Conservation (phyloP, 345 rosid genomes). For the Corchorus capsularis region DNA sequence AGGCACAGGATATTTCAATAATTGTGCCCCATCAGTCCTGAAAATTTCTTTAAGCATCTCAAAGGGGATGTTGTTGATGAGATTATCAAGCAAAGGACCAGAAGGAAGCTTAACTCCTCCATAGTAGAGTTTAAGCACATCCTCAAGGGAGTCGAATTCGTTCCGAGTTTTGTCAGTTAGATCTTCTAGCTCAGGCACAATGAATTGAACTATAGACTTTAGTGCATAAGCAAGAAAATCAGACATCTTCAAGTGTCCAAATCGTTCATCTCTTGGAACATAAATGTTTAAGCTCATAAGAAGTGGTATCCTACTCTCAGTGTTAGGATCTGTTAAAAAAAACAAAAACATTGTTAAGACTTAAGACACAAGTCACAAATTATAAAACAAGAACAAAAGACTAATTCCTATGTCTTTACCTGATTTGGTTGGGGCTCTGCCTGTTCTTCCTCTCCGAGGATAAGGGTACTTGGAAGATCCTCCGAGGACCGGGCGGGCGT, state of each 20-base stretch:
- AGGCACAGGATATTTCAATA: slow-evolving; percentile 63
- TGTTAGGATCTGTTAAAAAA: slow-evolving; percentile 44
- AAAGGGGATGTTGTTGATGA: slow-evolving; percentile 36
- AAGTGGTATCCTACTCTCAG: slow-evolving; percentile 61
- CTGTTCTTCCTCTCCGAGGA: slow-evolving; percentile 85
- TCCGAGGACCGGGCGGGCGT: slow-evolving; percentile 73
- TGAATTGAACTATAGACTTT: slow-evolving; percentile 51
- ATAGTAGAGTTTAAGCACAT: slow-evolving; percentile 52
- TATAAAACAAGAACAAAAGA: background rate
- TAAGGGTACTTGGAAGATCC: slow-evolving; percentile 69
- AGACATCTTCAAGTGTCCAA: slow-evolving; percentile 66
- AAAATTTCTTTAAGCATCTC: slow-evolving; percentile 57
- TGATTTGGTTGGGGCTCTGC: slow-evolving; percentile 49
- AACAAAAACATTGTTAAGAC: background rate
- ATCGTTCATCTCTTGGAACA: slow-evolving; percentile 79
- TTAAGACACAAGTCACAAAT: background rate
- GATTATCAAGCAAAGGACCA: slow-evolving; percentile 32
- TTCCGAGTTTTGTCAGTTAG: slow-evolving; percentile 43
- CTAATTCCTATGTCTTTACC: slow-evolving; percentile 23
- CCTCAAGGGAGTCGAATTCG: slow-evolving; percentile 59
- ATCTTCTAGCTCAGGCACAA: slow-evolving; percentile 55
- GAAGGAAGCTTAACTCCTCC: slow-evolving; percentile 55
- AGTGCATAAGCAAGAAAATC: slow-evolving; percentile 62
- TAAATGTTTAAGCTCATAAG: slow-evolving; percentile 51
- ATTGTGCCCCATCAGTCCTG: slow-evolving; percentile 44